Base-by-base conservation (phyloP, 768 basidiomycete genomes). In the Lentinula edodes region DNA sequence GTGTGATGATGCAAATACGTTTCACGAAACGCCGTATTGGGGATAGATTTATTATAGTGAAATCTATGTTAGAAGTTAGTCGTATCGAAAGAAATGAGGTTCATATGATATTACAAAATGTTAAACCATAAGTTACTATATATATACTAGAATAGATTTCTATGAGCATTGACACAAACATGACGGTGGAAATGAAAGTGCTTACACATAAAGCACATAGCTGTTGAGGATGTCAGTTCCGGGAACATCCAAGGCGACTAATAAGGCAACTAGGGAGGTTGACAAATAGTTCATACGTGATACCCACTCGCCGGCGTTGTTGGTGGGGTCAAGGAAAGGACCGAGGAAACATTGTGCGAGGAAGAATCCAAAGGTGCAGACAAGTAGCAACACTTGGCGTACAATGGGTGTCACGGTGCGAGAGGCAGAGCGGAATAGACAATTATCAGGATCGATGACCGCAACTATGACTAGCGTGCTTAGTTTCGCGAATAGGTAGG, bases 271-370 rank as follows among this genome's bases (percentile, higher is more conserved):
- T 20, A 78, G 70, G 35, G 89, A 80, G 9, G 89, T 88, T 34
- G 80, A 67, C 45, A 91, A 78, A 70, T 90, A 93, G 69, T 88
- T 88, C 50, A 88, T 70, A 54, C 90, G 73, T 48, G 88, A 89
- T 10, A 80, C 80, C 83, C 86, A 89, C 78, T 91, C 89, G 69
- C 84, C 87, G 1, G 88, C 87, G 71, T 91, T 91, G 70, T 83
- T 83, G 61, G 87, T 80, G 18, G 88, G 87, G 66, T 90, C 83
- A 61, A 86, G 66, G 69, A 90, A 90, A 6, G 89, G 88, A 0
- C 78, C 77, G 57, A 83, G 73, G 34, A 81, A 67, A 65, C 85
- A 87, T 66, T 91, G 89, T 3, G 82, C 67, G 32, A 80, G 62
- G 68, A 90, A 88, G 68, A 88, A 90, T 12, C 76, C 73, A 13